Evolutionary conservation across 371 early-diverging fungal species (phyloP), one percentile per base, ranked within the genome.

Genomic region (Apophysomyces trapeziformis): DNA sequence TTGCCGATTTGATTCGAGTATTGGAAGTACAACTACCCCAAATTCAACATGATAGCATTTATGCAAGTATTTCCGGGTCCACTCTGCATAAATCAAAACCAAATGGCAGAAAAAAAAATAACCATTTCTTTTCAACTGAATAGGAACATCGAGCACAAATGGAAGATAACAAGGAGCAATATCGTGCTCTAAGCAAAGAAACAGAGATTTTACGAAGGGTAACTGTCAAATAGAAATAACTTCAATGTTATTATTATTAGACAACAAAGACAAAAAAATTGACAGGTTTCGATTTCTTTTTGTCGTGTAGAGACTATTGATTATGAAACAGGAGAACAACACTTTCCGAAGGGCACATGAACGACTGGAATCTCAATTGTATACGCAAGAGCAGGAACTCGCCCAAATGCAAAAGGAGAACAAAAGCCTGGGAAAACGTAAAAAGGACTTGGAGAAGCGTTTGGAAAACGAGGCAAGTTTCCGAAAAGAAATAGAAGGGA

Each of bases 321-420:
- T 68, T 7, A 57, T 72, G 38, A 46, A 68, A 32, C 72, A 68
- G 45, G 74, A 74, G 65, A 74, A 68, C 58, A 68, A 63, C 47
- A 68, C 61, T 14, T 68, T 57, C 32, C 70, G 66, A 5, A 66
- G 66, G 50, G 62, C 66, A 1, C 70, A 74, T 58, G 68, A 70
- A 46, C 66, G 72, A 21, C 57, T 72, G 46, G 76, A 76, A 59
- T 65, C 70, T 7, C 72, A 72, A 45, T 38, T 76, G 13, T 72
- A 70, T 57, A 58, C 64, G 14, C 72, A 70, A 61, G 68, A 68
- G 16, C 68, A 76, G 54, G 72, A 72, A 7, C 45, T 69, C 37
- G 63, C 65, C 8, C 26, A 61, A 16, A 36, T 58, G 18, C 68
- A 68, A n/a, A 72, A 72, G 56, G 70, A 76, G 57, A 45, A 56